Percentiles rank a stretch among this genome's conserved stretches.
Evolutionary conservation across 192 early-diverging fungal species (phyloP).

Genomic region (Gonapodya prolifera): DNA sequence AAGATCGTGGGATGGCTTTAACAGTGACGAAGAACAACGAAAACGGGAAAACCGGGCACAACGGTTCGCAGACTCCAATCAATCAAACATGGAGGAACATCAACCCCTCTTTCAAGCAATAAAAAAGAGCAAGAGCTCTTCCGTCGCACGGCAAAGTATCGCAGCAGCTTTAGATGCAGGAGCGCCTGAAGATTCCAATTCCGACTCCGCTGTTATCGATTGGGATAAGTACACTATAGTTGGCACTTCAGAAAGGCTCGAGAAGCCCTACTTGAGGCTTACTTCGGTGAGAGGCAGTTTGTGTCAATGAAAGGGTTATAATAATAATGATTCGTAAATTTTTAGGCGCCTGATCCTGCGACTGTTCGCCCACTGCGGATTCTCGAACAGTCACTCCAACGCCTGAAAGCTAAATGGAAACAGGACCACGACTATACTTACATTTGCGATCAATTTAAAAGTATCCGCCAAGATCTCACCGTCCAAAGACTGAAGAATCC

Average conservation of each 20-base stretch:
- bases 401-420: constrained; percentile 69
- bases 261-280: constrained; percentile 86
- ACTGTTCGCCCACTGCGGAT: constrained; percentile 82
- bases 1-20: neutral
- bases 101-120: constrained; percentile 1
- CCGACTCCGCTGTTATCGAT: constrained; percentile 53
- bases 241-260: constrained; percentile 71
- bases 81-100: neutral
- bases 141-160: constrained; percentile 11
- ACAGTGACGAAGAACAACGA: neutral
- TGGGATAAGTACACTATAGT: constrained; percentile 79
- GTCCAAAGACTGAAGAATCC: constrained; percentile 88
- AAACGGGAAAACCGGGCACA: constrained; percentile 16
- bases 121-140: constrained; percentile 26
- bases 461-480: constrained; percentile 88
- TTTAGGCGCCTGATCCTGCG: constrained; percentile 74
- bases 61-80: constrained; percentile 14
- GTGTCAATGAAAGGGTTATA: neutral
- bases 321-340: neutral
- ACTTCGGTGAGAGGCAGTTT: constrained; percentile 51
- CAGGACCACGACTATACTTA: constrained; percentile 82
- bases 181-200: constrained; percentile 9
- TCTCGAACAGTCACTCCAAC: constrained; percentile 59
- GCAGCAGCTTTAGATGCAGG: constrained; percentile 19
- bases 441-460: constrained; percentile 96